Base-by-base conservation (phyloP, 495 filamentous ascomycete species). In the Cenococcum geophilum region DNA sequence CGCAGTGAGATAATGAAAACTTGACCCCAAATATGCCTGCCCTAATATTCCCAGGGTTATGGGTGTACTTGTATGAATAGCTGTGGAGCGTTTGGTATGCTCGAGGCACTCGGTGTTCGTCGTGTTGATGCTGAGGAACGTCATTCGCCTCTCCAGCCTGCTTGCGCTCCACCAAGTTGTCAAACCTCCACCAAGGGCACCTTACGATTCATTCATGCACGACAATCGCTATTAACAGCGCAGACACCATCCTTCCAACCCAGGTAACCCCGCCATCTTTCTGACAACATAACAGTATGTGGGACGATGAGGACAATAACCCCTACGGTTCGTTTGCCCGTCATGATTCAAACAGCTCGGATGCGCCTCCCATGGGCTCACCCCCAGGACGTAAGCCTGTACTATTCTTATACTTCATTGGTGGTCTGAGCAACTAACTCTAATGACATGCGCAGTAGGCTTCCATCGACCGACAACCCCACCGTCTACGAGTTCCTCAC, bases 251-350 rank as follows among this genome's bases (percentile, higher is more conserved):
- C 16, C 18, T 18, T 37, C 23, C 53, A 56, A 22, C 2, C 32
- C 20, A 14, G 32, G n/a, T 47, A 16, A 34, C 48, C n/a, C 12
- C 25, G 50, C 54, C 20, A 25, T 12, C 51, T 58, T 52, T 51
- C 25, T 16, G 9, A 52, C 42, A 25, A 25, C 42, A 23, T 49
- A 32, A 20, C 65, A 61, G 56, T 47, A 80, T 80, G 86, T 89
- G 86, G 91, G 91, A 95, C 80, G 91, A 95, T 78, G 91, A 96
- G 75, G 86, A 89, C 71, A 96, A 96, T 75, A 96, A 96, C 68
- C 91, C 91, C 10, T 96, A 96, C 71, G 90, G 89, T 64, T 89
- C 88, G 73, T 93, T 92, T 77, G 88, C 91, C 72, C 86, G 88
- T 64, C 83, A 85, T 61, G 87, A 93, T 71, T 87, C 89, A 50